Base-by-base conservation (phyloP, 352 stramenopile species). In the Thraustotheca clavata region DNA sequence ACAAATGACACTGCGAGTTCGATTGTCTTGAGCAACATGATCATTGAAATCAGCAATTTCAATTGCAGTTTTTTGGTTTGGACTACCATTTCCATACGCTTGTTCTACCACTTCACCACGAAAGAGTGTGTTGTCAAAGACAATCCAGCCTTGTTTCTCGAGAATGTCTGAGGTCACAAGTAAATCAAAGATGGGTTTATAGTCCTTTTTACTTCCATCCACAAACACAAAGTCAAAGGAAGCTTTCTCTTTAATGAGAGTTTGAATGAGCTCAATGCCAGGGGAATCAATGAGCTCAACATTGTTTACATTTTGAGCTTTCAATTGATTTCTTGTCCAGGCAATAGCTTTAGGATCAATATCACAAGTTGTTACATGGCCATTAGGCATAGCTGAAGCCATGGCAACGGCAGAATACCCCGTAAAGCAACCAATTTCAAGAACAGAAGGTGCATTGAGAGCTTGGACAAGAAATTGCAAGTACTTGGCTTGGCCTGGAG, bases 211-310 rank as follows among this genome's bases (percentile, higher is more conserved):
- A 71, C 97, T 96, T 34, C 89, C 89, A 72, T 98, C 93, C 3
- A 98, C 73, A 74, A 97, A 98, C n/a, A 97, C 89, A 24, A 98
- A 71, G 69, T 98, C 93, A 71, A 97, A 97, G 39, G 80, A 71
- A 18, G 76, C 66, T 22, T 34, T 9, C 7, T 38, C 43, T 2
- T 12, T 36, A 8, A 55, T 68, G 22, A 79, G 49, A 34, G 46
- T 48, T 4, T 70, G 69, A 11, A 89, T 62, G 57, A 70, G 75
- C 47, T 70, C 70, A 46, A 85, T 67, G 29, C 73, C 76, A 47
- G 88, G 74, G 40, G 40, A 36, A 61, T 67, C 16, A 18, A 36
- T 20, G 20, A 69, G 27, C 33, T 79, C 66, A 16, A 78, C 46
- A 33, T 62, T 73, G 0, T 69, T 59, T 59, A 87, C 80, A 63